Evolutionary conservation across 2,329 filamentous ascomycete genomes (phyloP).

Genomic region (Colletotrichum sojae): DNA sequence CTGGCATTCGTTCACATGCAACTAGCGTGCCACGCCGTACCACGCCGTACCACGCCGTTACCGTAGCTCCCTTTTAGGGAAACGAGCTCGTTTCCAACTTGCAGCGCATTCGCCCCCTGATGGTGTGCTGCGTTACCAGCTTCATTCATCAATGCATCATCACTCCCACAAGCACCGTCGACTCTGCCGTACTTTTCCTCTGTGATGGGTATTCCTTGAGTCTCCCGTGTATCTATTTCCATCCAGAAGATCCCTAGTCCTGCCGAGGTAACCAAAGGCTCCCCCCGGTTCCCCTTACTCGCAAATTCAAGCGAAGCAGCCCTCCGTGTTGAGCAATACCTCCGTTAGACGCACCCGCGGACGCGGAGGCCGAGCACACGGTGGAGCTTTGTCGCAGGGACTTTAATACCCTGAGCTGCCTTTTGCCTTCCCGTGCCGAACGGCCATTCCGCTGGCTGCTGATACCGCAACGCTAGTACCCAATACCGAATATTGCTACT

Average conservation of each 20-base stretch:
- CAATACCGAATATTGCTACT: constrained; percentile 16
- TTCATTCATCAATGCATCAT: constrained; percentile 25
- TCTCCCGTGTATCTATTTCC: background rate
- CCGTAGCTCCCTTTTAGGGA: constrained; percentile 25
- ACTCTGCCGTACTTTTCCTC: background rate
- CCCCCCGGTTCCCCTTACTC: constrained; percentile 10
- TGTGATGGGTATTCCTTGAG: background rate
- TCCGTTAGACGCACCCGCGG: constrained; percentile 17
- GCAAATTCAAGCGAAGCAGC: background rate
- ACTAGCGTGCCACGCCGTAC: constrained; percentile 8
- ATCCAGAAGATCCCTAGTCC: background rate
- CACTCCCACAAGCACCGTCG: constrained; percentile 25
- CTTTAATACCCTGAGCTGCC: constrained; percentile 32
- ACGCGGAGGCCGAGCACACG: constrained; percentile 35
- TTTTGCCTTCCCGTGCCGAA: constrained; percentile 23
- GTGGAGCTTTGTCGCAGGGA: constrained; percentile 37
- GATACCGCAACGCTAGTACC: constrained; percentile 7
- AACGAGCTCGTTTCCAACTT: constrained; percentile 35
- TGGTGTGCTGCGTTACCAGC: background rate
- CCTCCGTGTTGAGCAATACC: background rate
- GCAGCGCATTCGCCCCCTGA: constrained; percentile 26
- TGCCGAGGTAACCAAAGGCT: background rate
- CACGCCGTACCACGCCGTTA: constrained; percentile 25
- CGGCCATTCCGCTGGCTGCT: constrained; percentile 31
- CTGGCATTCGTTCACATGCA: constrained; percentile 34